A percentile compares a stretch with the other conserved stretches of the same genome.
Conservation (phyloP, 805 yeast species). For the Candida golubevii region DNA sequence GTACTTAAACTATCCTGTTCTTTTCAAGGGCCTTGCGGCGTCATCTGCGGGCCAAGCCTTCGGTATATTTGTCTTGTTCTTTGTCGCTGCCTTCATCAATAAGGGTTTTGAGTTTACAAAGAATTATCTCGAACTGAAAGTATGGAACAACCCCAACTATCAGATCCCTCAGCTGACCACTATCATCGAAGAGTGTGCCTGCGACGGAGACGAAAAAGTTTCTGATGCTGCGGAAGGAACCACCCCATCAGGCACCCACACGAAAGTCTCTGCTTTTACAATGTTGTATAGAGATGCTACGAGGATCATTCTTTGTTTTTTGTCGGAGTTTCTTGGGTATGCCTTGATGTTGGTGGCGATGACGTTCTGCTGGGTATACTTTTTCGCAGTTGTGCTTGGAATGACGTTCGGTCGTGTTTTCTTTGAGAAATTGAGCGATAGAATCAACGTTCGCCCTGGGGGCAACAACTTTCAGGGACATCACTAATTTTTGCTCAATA, state of each 20-base stretch:
- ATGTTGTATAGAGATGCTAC: conserved; percentile 47
- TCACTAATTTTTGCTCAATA: not conserved
- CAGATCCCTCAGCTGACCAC: conserved; percentile 13
- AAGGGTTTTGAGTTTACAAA: conserved; percentile 57
- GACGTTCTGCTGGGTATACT: conserved; percentile 63
- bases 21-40: conserved; percentile 55
- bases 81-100: conserved; percentile 54
- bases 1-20: conserved; percentile 55
- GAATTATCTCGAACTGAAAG: conserved; percentile 63
- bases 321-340: conserved; percentile 63
- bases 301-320: conserved; percentile 51
- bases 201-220: conserved; percentile 16
- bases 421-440: conserved; percentile 54
- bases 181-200: conserved; percentile 17
- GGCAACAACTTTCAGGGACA: conserved; percentile 16
- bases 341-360: conserved; percentile 76
- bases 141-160: conserved; percentile 47
- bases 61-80: conserved; percentile 64
- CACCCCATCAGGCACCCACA: conserved; percentile 5
- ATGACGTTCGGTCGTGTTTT: conserved; percentile 65
- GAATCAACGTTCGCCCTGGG: conserved; percentile 31
- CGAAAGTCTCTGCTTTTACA: conserved; percentile 4
- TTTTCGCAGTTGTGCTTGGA: conserved; percentile 71
- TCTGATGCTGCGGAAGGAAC: conserved; percentile 5
- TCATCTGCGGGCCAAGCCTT: conserved; percentile 56